Percentiles rank a stretch among this genome's conserved stretches.
Evolutionary conservation across 2,329 filamentous ascomycete genomes (phyloP).

Genomic region (Tympanopsis confertula): DNA sequence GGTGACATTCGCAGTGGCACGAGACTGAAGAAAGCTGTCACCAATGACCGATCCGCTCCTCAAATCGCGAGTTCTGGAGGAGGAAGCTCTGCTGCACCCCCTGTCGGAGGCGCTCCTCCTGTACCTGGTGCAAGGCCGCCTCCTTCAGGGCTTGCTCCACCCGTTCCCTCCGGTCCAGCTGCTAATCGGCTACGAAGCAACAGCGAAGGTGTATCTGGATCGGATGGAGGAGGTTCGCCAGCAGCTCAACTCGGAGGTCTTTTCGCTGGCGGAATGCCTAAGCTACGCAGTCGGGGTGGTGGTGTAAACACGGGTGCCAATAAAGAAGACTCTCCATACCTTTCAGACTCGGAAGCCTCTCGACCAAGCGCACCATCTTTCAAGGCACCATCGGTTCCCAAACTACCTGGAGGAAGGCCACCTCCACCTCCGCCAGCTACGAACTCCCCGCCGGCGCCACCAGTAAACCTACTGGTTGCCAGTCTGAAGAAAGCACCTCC

Average conservation of each 20-base stretch:
- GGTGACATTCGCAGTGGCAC: conserved; percentile 77
- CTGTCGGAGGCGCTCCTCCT: conserved; percentile 67
- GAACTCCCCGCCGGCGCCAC: not conserved
- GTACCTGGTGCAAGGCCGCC: conserved; percentile 49
- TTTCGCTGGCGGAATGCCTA: conserved; percentile 91
- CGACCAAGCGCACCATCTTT: not conserved
- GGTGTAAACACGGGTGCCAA: conserved; percentile 31
- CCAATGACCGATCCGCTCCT: conserved; percentile 87
- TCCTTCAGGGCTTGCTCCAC: conserved; percentile 55
- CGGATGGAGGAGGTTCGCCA: conserved; percentile 21
- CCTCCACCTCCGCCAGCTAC: not conserved
- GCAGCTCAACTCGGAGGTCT: conserved; percentile 65
- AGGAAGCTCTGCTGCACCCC: conserved; percentile 43
- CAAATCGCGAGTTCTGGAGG: conserved; percentile 44
- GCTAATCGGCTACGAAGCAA: conserved; percentile 68
- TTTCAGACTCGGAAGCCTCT: not conserved
- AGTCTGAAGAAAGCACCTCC: not conserved
- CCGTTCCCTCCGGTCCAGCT: conserved; percentile 40
- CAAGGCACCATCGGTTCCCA: not conserved
- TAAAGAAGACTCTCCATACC: not conserved
- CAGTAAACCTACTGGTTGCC: not conserved
- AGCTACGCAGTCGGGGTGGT: conserved; percentile 76
- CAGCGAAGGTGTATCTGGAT: conserved; percentile 50
- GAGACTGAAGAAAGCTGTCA: conserved; percentile 70
- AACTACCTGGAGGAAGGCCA: not conserved